Base-by-base conservation (phyloP, 164 flowering plant genomes). In the Magnolia officinalis region DNA sequence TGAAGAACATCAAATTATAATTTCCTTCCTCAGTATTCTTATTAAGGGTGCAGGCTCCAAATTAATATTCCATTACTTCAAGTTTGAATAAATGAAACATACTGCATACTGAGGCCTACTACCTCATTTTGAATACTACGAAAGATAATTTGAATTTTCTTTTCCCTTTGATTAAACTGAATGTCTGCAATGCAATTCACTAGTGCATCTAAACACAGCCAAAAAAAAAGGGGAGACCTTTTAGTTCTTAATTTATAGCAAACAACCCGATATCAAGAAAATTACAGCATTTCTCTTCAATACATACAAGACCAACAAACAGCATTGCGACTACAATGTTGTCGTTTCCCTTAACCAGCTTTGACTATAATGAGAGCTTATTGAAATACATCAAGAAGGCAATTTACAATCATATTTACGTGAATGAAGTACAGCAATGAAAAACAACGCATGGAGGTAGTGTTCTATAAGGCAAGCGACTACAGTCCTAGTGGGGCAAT, bases 401-500 rank as follows among this genome's bases (percentile, higher is more conserved):
- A 70, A 78, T 79, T 71, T 71, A 78, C 71, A 78, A 63, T 16
- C n/a, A 63, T 23, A 61, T 55, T 58, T 68, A 80, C 78, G 51
- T 69, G 49, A 63, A 51, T 68, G 64, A 73, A 76, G 23, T 9
- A 50, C 63, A 69, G 58, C 45, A 59, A 58, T 26, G 74, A 50
- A 73, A 55, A 55, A 9, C 61, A 55, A 11, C 10, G 13, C 61
- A 13, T 55, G 13, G 13, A 13, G 61, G 61, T 55, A 55, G 18
- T 16, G 13, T 55, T 55, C 18, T 16, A 55, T 55, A 55, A 55
- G 61, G 61, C 13, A 55, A 55, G 61, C 16, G 3, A 55, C 61
- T 13, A 16, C 61, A 16, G 61, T 55, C 18, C 18, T 11, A 55
- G 18, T 11, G 18, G 61, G 2, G 61, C 61, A 55, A 55, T 55